These are phyloP conservation scores for Pseudisothecium myosuroides DNA, from an alignment of 225 moss, liverwort and hornwort species.

Conservation along the genomic window DNA sequence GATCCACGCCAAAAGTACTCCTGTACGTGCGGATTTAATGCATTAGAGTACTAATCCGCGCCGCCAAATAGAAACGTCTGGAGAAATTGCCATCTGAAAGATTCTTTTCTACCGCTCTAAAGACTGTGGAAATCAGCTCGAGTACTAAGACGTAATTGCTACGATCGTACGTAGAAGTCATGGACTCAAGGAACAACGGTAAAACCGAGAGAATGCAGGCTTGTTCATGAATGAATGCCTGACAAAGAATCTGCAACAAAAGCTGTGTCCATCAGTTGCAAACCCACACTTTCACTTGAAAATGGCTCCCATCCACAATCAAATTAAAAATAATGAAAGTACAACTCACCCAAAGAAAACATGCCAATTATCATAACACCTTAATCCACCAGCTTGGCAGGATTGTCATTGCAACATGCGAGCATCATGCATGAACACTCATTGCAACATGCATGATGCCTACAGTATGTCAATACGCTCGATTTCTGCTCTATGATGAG, in stretches of 20 bases:
- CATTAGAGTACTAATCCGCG: no score
- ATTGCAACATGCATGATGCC: not conserved
- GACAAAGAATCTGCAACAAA: not conserved
- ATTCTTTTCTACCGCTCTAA: not conserved
- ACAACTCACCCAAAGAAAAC: not conserved
- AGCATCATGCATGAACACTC: not conserved
- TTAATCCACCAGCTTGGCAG: not conserved
- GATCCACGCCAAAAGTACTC: not conserved
- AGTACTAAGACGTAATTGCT: not conserved
- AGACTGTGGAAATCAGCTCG: not conserved
- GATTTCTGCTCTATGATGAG: not conserved
- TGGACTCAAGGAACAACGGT: not conserved
- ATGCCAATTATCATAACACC: not conserved
- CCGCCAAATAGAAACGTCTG: no score
- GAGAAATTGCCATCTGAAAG: no score
- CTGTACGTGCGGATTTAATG: not conserved
- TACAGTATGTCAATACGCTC: not conserved
- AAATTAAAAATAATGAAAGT: not conserved
- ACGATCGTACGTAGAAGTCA: not conserved
- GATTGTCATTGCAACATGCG: not conserved
- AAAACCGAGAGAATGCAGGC: not conserved
- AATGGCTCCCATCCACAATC: not conserved
- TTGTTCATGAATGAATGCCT: not conserved
- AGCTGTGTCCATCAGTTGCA: not conserved
- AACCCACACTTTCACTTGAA: no score